These are phyloP conservation scores for Verbena officinalis DNA, from an alignment of 257 asterid species.

Conservation along the genomic window DNA sequence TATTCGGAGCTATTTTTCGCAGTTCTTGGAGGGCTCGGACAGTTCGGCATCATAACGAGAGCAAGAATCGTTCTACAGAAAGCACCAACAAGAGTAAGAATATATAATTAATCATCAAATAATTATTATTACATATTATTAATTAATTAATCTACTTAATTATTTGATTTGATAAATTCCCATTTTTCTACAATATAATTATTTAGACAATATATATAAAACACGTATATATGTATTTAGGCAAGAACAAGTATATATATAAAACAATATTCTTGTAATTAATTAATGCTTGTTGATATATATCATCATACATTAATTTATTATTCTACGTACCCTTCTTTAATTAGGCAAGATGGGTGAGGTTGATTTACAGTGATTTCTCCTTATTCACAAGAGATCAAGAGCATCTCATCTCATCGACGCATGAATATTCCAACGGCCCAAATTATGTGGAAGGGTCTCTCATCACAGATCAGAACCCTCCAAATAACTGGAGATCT, in stretches of 20 bases:
- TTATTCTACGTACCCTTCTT: too few relatives aligned
- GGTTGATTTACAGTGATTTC: conserved; percentile 47
- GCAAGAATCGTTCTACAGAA: conserved; percentile 47
- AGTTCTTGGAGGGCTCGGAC: conserved; percentile 53
- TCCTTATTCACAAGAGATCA: conserved; percentile 46
- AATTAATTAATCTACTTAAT: not conserved
- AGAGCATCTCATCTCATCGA: conserved; percentile 48
- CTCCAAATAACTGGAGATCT: conserved; percentile 57
- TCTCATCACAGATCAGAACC: conserved; percentile 37
- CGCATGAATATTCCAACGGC: not conserved
- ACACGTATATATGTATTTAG: too few relatives aligned
- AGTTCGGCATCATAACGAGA: conserved; percentile 46
- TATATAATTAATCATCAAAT: not conserved
- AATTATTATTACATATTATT: not conserved
- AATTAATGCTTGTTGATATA: too few relatives aligned
- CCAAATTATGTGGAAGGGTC: conserved; percentile 62
- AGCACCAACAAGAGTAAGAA: conserved; percentile 48
- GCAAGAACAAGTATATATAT: too few relatives aligned
- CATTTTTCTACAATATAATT: too few relatives aligned
- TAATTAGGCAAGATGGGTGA: conserved; percentile 51
- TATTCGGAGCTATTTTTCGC: conserved; percentile 41
- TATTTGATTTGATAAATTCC: too few relatives aligned
- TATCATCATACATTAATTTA: too few relatives aligned
- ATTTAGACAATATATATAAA: too few relatives aligned
- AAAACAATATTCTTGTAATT: too few relatives aligned